These are phyloP conservation scores for Yamadazyma dushanensis DNA, from an alignment of 1,139 yeast genomes.

Conservation along the genomic window DNA sequence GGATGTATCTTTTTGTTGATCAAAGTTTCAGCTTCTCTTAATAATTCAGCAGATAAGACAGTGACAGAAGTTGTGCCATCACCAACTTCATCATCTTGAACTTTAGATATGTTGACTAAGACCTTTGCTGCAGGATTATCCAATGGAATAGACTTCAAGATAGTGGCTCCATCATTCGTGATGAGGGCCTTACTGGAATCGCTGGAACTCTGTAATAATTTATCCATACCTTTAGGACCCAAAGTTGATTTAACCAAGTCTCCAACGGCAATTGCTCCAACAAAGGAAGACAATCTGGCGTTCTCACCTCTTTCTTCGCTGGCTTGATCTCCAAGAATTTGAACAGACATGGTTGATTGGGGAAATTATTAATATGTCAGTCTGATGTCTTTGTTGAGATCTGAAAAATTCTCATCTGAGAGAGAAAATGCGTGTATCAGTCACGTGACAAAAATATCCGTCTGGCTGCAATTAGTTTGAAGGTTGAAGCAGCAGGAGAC, in stretches of 20 bases:
- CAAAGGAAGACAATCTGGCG: constrained; percentile 95
- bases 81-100: constrained; percentile 98
- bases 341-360: constrained; percentile 58
- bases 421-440: too few species aligned
- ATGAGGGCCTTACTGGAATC: constrained; percentile 72
- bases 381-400: constrained; percentile 1
- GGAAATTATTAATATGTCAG: neutral
- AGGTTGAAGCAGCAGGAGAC: too few species aligned
- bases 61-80: constrained; percentile 99
- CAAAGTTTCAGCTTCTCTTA: constrained; percentile 92
- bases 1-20: constrained; percentile 95
- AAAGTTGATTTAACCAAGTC: constrained; percentile 93
- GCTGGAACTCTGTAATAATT: constrained; percentile 83
- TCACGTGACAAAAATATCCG: too few species aligned
- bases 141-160: constrained; percentile 87
- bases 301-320: constrained; percentile 97
- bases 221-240: constrained; percentile 99
- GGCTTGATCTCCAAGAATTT: constrained; percentile 95
- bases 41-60: constrained; percentile 84
- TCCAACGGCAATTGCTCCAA: constrained; percentile 98
- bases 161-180: constrained; percentile 98
- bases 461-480: too few species aligned
- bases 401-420: constrained; percentile 5
- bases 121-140: constrained; percentile 99
- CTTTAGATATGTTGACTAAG: constrained; percentile 90